These are phyloP conservation scores for Pterocarpus macrocarpus DNA, from an alignment of 306 rosid genomes.

Conservation along the genomic window DNA sequence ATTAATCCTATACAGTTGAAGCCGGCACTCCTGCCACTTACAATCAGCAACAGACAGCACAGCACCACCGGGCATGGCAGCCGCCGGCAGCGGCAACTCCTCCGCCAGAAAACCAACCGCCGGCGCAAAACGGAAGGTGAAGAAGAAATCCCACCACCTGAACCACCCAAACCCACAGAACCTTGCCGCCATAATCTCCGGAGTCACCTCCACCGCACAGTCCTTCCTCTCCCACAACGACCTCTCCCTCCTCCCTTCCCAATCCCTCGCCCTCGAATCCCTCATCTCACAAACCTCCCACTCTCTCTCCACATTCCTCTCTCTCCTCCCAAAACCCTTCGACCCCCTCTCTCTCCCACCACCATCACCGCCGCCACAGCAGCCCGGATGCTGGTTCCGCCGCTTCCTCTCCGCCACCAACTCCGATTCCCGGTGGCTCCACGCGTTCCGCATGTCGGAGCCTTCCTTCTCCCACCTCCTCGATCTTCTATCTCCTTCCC, in stretches of 20 bases:
- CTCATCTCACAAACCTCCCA: constrained; percentile 55
- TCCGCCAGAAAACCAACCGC: not conserved
- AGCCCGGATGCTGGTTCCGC: constrained; percentile 66
- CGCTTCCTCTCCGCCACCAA: constrained; percentile 64
- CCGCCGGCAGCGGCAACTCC: constrained; percentile 10
- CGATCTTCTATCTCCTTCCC: constrained; percentile 52
- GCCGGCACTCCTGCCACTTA: too few relatives aligned
- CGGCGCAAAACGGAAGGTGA: constrained; percentile 37
- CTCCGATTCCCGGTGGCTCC: constrained; percentile 62
- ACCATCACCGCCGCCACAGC: constrained; percentile 1
- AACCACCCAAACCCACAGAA: constrained; percentile 27
- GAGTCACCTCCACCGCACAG: constrained; percentile 53
- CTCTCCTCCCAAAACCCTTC: constrained; percentile 40
- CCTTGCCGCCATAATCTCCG: constrained; percentile 46
- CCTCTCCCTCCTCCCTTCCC: constrained; percentile 67
- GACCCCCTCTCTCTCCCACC: constrained; percentile 41
- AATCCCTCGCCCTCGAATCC: constrained; percentile 62
- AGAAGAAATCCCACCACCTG: constrained; percentile 23
- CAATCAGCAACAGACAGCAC: not conserved
- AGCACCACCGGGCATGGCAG: constrained; percentile 39
- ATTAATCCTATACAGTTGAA: too few relatives aligned
- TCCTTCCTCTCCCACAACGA: constrained; percentile 76
- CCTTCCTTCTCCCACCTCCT: constrained; percentile 73
- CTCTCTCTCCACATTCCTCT: constrained; percentile 45
- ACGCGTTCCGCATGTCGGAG: constrained; percentile 72